A percentile compares a stretch with the other conserved stretches of the same genome.
Evolutionary conservation across 1,284 basidiomycete species (phyloP).

Genomic region (Peniophora sp.): DNA sequence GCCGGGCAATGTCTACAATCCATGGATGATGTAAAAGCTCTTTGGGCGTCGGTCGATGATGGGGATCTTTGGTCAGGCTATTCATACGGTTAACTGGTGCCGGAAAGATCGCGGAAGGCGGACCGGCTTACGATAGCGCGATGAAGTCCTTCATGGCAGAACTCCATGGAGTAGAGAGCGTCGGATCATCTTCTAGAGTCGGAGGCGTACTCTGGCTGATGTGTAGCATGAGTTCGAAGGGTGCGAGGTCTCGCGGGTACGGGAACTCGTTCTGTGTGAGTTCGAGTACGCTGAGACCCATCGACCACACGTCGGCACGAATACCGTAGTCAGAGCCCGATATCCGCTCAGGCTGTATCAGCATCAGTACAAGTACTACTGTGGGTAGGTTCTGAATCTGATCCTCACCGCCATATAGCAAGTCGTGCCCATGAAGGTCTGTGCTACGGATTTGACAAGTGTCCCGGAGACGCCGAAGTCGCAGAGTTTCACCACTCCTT

Average conservation of each 20-base stretch:
- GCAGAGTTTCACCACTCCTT: slow-evolving; percentile 86
- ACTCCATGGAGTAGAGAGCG: slow-evolving; percentile 61
- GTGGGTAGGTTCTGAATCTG: slow-evolving; percentile 10
- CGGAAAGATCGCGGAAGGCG: background rate
- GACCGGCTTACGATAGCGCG: slow-evolving; percentile 62
- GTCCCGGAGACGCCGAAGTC: slow-evolving; percentile 98
- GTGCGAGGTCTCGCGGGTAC: slow-evolving; percentile 86
- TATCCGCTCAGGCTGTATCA: slow-evolving; percentile 81
- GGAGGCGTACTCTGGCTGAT: slow-evolving; percentile 80
- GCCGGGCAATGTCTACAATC: slow-evolving; percentile 72
- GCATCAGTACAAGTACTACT: slow-evolving; percentile 2
- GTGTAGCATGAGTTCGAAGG: slow-evolving; percentile 91
- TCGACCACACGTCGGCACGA: slow-evolving; percentile 97
- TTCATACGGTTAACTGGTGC: background rate
- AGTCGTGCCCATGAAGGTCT: slow-evolving; percentile 94
- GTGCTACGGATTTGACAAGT: slow-evolving; percentile 84
- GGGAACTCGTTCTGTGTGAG: slow-evolving; percentile 94
- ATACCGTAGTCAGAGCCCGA: slow-evolving; percentile 87
- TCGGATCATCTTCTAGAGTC: slow-evolving; percentile 62
- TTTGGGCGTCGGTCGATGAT: slow-evolving; percentile 73
- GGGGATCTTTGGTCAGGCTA: slow-evolving; percentile 24
- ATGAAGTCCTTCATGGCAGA: slow-evolving; percentile 91
- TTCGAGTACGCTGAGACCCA: slow-evolving; percentile 89
- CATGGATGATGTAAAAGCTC: slow-evolving; percentile 86
- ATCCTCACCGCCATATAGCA: slow-evolving; percentile 93